Percentiles rank a stretch among this genome's conserved stretches.
phyloP scores from a whole-genome alignment of 305 asterid species.

The Plantago coronopus region DNA sequence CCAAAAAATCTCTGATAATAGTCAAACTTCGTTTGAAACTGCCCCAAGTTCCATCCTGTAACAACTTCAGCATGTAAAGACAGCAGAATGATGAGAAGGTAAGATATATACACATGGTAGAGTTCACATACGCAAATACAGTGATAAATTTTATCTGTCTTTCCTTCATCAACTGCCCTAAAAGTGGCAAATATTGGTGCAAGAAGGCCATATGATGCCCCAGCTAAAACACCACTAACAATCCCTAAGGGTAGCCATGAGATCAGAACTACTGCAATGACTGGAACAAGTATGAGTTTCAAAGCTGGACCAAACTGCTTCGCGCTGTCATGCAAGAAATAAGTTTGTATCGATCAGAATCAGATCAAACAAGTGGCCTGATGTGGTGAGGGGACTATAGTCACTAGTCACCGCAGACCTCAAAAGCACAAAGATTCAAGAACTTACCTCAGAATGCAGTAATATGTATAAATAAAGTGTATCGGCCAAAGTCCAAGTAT shows the following conservation, averaged over 20 bases:
- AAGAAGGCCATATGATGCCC: conserved; percentile 75
- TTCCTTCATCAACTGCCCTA: conserved; percentile 75
- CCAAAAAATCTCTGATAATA: conserved; percentile 65
- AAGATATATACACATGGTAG: background rate
- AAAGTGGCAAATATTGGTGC: conserved; percentile 83
- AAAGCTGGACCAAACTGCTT: conserved; percentile 70
- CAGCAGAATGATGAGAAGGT: background rate
- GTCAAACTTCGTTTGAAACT: conserved; percentile 61
- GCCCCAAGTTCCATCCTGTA: conserved; percentile 90
- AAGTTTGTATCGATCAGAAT: background rate
- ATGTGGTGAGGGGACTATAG: conserved; percentile 11
- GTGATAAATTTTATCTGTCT: conserved; percentile 56
- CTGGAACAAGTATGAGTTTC: conserved; percentile 55
- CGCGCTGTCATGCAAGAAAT: conserved; percentile 44
- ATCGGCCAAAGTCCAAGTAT: conserved; percentile 76
- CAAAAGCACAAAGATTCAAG: conserved; percentile 9
- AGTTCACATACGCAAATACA: conserved; percentile 50
- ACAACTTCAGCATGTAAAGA: conserved; percentile 10
- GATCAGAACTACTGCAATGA: conserved; percentile 38
- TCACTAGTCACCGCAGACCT: background rate
- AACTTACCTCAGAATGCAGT: conserved; percentile 64
- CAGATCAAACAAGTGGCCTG: conserved; percentile 1
- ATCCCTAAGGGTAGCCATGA: conserved; percentile 69
- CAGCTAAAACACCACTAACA: conserved; percentile 45
- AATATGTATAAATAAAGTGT: conserved; percentile 65